These are phyloP conservation scores for Kickxella alabastrina DNA, from an alignment of 192 early-diverging fungal genomes.

Conservation along the genomic window DNA sequence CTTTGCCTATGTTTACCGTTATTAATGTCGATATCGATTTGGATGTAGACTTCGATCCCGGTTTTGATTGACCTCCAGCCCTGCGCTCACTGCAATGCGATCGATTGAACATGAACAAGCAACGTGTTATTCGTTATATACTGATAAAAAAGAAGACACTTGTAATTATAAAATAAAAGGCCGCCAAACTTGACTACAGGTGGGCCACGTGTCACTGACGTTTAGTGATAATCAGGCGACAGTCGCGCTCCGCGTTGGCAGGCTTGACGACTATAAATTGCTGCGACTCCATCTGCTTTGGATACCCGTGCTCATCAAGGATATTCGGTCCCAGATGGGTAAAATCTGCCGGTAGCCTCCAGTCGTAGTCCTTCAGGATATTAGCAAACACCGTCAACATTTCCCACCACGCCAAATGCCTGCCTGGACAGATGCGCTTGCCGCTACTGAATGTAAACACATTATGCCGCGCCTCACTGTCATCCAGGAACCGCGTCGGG, in stretches of 20 bases:
- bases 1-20: too few relatives aligned
- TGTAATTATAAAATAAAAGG: too few relatives aligned
- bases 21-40: too few relatives aligned
- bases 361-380: constrained; percentile 38
- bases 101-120: too few relatives aligned
- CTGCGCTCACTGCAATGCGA: too few relatives aligned
- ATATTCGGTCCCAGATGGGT: constrained; percentile 33
- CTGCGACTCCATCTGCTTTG: constrained; percentile 26
- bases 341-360: constrained; percentile 25
- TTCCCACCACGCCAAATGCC: constrained; percentile 29
- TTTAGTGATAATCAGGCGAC: constrained; percentile 9
- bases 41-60: too few relatives aligned
- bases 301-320: constrained; percentile 36
- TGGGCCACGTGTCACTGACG: too few relatives aligned
- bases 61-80: too few relatives aligned
- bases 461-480: constrained; percentile 19
- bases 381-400: constrained; percentile 34
- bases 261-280: constrained; percentile 46
- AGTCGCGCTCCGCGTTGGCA: constrained; percentile 22
- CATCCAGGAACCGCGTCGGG: constrained; percentile 20
- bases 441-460: constrained; percentile 32
- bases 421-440: constrained; percentile 31
- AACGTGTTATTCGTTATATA: too few relatives aligned
- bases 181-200: too few relatives aligned
- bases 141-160: too few relatives aligned